Percentiles rank a stretch among this genome's conserved stretches.
These are phyloP conservation scores for Abrus pulchellus DNA, from an alignment of 306 rosid species.

Conservation along the genomic window DNA sequence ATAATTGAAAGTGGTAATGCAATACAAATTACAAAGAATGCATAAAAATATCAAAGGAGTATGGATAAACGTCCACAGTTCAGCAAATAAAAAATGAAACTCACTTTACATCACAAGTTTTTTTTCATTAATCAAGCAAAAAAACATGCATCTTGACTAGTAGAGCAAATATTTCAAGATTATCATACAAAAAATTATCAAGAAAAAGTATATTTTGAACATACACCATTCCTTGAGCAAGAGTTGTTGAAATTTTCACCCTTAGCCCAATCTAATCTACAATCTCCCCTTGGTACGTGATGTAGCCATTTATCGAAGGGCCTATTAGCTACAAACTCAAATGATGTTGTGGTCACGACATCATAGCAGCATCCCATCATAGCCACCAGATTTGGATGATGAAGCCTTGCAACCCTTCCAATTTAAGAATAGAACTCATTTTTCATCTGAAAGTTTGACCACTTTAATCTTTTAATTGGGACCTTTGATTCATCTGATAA, in stretches of 20 bases:
- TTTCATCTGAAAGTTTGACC: conserved; percentile 90
- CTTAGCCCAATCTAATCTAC: conserved; percentile 95
- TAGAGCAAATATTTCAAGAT: conserved; percentile 2
- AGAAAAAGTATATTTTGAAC: conserved; percentile 51
- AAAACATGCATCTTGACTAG: conserved; percentile 13
- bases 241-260: conserved; percentile 89
- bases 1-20: background rate
- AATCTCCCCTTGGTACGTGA: conserved; percentile 96
- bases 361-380: conserved; percentile 98
- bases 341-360: conserved; percentile 95
- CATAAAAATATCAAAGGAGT: background rate
- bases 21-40: background rate
- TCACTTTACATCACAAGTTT: background rate
- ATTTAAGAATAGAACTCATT: conserved; percentile 93
- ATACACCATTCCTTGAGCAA: conserved; percentile 99
- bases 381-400: conserved; percentile 91
- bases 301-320: conserved; percentile 97
- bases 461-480: conserved; percentile 92
- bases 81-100: background rate
- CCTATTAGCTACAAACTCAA: conserved; percentile 91
- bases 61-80: conserved; percentile 7
- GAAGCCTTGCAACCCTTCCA: conserved; percentile 95
- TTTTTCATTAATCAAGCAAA: background rate
- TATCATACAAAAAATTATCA: conserved; percentile 12
- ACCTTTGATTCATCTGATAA: conserved; percentile 91